Evolutionary conservation across 176 grass and related monocot genomes (phyloP), one percentile per base, ranked within the genome.

Genomic region (Musa troglodytarum): DNA sequence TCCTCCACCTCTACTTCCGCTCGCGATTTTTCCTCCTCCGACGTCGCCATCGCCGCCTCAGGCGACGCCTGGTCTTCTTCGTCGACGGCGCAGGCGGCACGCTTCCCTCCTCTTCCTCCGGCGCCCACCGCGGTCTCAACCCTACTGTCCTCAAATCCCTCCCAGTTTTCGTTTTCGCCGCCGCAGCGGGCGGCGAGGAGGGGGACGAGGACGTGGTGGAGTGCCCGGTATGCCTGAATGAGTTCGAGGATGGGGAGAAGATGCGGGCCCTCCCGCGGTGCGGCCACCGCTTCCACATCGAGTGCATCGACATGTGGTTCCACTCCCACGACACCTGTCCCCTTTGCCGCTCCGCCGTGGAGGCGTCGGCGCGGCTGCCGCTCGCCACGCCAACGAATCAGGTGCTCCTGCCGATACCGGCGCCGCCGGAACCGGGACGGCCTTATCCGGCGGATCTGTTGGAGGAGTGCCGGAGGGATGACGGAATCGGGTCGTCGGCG

Each of bases 1-100:
- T 13, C 72, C 11, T 56, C 53, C 72, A 55, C 22, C 72, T 74
- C n/a, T 74, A 74, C 53, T 22, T 74, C 6, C 68, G 68, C 49
- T 70, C 68, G 49, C 68, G 68, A 14, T 50, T 70, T 16, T 49
- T 70, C 49, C 20, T 74, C 5, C 23, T 11, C 22, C 52, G 23
- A 22, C 53, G 53, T 17, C 52, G 52, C 22, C 20, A 25, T 20
- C 71, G 71, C 71, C 71, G 52, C 52, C 20, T 25, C 52, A 11
- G 72, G 10, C 72, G 72, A 3, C 20, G 72, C 23, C 50, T 55
- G 24, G 22, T 14, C 24, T 34, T 56, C 23, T 21, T 53, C 23
- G 13, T 19, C 52, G 21, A 74, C 21, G 20, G 51, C 52, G 12
- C 51, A 21, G 49, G 10, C 0, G 8, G 70, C 1, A 10, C 22